Base-by-base conservation (phyloP, 306 rosid genomes). In the Quercus gilva region DNA sequence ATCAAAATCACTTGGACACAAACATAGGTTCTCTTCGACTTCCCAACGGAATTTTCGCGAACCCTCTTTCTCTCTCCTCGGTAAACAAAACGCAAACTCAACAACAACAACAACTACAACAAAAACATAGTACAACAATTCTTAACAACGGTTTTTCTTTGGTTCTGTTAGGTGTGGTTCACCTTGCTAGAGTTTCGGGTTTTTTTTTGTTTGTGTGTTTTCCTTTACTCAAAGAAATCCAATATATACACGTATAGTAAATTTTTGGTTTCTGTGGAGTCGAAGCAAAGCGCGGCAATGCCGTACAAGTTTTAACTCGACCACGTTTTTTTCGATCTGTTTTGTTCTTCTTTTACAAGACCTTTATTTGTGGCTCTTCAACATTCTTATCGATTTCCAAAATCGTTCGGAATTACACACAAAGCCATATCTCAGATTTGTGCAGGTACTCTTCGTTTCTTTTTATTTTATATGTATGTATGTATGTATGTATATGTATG, bases 251-350 rank as follows among this genome's bases (percentile, higher is more conserved):
- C 45, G 45, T 12, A 49, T 12, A 49, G 25, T 49, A 49, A 49
- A 41, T 0, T 41, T 41, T 52, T 45, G 57, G 61, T 76, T 71
- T 71, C 67, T 65, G 76, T 88, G 81, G 85, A 88, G 85, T 89
- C 76, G 70, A 88, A 89, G 90, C 94, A 78, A 86, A 69, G 81
- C 78, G 85, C 74, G 77, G 58, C 74, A 63, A 65, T 77, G 84
- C 49, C 79, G 87, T 87, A 33, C 72, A 74, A 86, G 87, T 70
- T 84, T 86, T 81, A 35, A 84, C 78, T 61, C 33, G 20, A 51
- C 23, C 74, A 12, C 80, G 3, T 76, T 73, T 80, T 67, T 70
- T 55, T 74, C 55, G 61, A 57, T 76, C 53, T 74, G 74, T 79
- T 69, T 82, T 37, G 45, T 37, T 37, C 45, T 37, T 37, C 11